Conservation (phyloP, 495 filamentous ascomycete genomes). For the Tuber calosporum region DNA sequence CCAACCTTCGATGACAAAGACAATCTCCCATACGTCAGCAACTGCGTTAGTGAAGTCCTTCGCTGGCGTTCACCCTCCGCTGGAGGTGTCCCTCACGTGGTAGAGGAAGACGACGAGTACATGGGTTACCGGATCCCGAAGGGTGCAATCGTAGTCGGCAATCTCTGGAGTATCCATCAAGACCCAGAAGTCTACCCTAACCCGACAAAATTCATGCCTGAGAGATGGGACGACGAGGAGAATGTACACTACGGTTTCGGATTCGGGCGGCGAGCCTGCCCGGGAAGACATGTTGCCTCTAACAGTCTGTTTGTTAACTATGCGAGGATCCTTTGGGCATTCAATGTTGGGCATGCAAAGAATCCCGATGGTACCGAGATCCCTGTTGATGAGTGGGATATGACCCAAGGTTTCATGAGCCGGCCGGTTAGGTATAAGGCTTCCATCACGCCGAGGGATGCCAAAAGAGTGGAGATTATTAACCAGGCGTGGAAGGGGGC, state of each 20-base stretch:
- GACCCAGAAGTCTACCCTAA: slow-evolving; percentile 37
- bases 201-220: slow-evolving; percentile 32
- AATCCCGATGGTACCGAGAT: not conserved
- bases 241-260: not conserved
- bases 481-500: not conserved
- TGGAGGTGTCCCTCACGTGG: slow-evolving; percentile 41
- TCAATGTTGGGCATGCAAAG: not conserved
- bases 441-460: not conserved
- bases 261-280: not conserved
- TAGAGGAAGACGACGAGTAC: slow-evolving; percentile 42
- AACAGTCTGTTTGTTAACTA: slow-evolving; percentile 15
- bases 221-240: slow-evolving; percentile 20
- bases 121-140: slow-evolving; percentile 8
- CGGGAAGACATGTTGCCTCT: not conserved
- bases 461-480: not conserved
- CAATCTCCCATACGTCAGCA: slow-evolving; percentile 39
- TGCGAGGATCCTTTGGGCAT: slow-evolving; percentile 8
- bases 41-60: slow-evolving; percentile 38
- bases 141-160: not conserved
- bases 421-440: slow-evolving; percentile 2
- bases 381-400: slow-evolving; percentile 1
- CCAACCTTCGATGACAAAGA: slow-evolving; percentile 38
- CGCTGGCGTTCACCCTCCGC: slow-evolving; percentile 34
- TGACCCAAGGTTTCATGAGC: slow-evolving; percentile 3
- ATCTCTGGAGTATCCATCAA: slow-evolving; percentile 25